Conservation (phyloP, 73 alveolate genomes). For the Paramecium primaurelia region DNA sequence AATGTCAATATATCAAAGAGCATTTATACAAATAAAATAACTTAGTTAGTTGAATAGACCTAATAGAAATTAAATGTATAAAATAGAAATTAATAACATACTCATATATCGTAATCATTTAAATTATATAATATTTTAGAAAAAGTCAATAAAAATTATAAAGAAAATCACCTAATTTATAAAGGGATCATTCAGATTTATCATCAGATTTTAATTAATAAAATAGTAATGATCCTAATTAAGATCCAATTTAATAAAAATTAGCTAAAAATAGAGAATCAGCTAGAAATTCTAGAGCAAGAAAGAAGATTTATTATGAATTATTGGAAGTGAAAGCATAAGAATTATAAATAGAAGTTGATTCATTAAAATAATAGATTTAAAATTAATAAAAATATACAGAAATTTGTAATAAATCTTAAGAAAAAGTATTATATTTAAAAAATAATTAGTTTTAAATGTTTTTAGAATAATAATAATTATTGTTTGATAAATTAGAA, state of each 20-base stretch:
- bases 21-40: slow-evolving; percentile 17
- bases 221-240: not conserved
- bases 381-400: not conserved
- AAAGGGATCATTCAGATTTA: not conserved
- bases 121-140: not conserved
- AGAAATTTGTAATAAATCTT: not conserved
- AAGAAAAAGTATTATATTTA: slow-evolving; percentile 1
- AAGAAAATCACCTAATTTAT: slow-evolving; percentile 22
- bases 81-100: not conserved
- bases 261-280: slow-evolving; percentile 57
- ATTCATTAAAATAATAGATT: slow-evolving; percentile 20
- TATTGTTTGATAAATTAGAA: slow-evolving; percentile 54
- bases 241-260: slow-evolving; percentile 41
- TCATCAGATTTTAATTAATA: not conserved
- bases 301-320: slow-evolving; percentile 63
- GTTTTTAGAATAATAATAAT: slow-evolving; percentile 48
- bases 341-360: slow-evolving; percentile 38
- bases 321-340: slow-evolving; percentile 55
- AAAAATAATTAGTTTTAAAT: not conserved
- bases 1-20: not conserved
- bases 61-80: not conserved
- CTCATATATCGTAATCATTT: not conserved
- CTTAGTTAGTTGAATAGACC: slow-evolving; percentile 14
- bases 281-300: slow-evolving; percentile 60
- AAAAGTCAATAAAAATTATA: slow-evolving; percentile 18